Base-by-base conservation (phyloP, 2,329 filamentous ascomycete genomes). In the Aspergillus novofumigatus region DNA sequence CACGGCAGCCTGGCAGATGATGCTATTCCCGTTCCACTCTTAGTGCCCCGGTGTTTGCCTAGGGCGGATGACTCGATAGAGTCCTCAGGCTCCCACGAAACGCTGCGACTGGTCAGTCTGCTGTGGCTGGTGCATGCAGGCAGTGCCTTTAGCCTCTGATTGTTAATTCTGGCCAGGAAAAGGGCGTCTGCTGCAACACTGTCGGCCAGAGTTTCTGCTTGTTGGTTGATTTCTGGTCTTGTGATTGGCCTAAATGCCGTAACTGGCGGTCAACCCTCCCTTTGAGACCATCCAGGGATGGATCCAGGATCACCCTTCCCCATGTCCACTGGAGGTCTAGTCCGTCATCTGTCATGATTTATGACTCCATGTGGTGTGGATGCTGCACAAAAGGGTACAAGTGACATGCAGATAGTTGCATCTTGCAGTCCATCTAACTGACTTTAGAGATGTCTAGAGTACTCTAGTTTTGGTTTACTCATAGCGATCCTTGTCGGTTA, bases 221-320 rank as follows among this genome's bases (percentile, higher is more conserved):
- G 49, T 57, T 57, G 54, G 44, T 32, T 45, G 52, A 7, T 21
- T 55, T 17, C 48, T 17, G 41, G 29, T 2, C 14, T 9, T 14
- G n/a, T 61, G 56, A 62, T 62, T 60, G 60, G 60, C 29, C 23
- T 2, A 26, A 23, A 14, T 6, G 23, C 38, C 11, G 14, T 42
- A 56, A 51, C 38, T 53, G 54, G 56, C 59, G 59, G 60, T 62
- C 58, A 57, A 53, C 44, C 25, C 9, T 26, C 42, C 20, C 44
- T 38, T 48, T 7, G n/a, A 28, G 35, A 44, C n/a, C n/a, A 20
- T 28, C 53, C 53, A 23, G n/a, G 45, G 45, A 50, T n/a, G 53
- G 23, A 14, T 25, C 20, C 38, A 38, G 25, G 4, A 25, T 23
- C 29, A 4, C 14, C n/a, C n/a, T 10, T 21, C 41, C 17, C n/a